A percentile compares a stretch with the other conserved stretches of the same genome.
Evolutionary conservation across 1,284 basidiomycete genomes (phyloP).

Genomic region (Pterulicium gracile): DNA sequence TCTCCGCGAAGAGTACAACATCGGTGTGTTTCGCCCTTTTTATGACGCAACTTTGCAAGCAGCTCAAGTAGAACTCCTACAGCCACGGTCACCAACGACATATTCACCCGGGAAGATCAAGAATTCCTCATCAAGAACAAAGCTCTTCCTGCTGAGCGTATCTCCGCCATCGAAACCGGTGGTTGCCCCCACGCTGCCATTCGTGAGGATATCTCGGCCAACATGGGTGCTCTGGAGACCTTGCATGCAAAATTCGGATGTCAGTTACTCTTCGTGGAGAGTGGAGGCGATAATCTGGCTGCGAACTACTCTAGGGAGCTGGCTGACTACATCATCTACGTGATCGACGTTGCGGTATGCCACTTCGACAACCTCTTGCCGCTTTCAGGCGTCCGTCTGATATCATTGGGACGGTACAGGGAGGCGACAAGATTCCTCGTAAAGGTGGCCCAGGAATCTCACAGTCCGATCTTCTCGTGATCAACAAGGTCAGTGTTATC

Average conservation of each 20-base stretch:
- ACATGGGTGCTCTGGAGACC: constrained; percentile 90
- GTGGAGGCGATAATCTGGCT: constrained; percentile 91
- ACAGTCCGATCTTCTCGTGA: constrained; percentile 87
- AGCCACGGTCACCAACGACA: constrained; percentile 95
- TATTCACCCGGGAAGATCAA: constrained; percentile 95
- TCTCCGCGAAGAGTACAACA: constrained; percentile 79
- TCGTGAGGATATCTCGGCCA: constrained; percentile 94
- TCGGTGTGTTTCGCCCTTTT: constrained; percentile 51
- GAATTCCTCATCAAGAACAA: constrained; percentile 93
- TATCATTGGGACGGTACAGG: constrained; percentile 32
- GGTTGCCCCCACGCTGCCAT: constrained; percentile 95
- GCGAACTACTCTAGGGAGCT: constrained; percentile 95
- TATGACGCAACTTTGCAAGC: no score
- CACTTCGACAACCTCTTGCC: constrained; percentile 8
- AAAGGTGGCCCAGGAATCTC: constrained; percentile 98
- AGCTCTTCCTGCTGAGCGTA: constrained; percentile 78
- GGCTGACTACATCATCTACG: constrained; percentile 96
- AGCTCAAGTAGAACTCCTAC: no score
- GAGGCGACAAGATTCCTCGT: constrained; percentile 96
- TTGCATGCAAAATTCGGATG: constrained; percentile 86
- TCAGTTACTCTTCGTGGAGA: constrained; percentile 87
- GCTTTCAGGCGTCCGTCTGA: constrained; percentile 7
- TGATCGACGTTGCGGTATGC: constrained; percentile 72
- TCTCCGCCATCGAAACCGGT: constrained; percentile 94
- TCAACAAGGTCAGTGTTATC: constrained; percentile 74